phyloP scores from a whole-genome alignment of 1,139 yeast species.

The Sugiyamaella pinicola region DNA sequence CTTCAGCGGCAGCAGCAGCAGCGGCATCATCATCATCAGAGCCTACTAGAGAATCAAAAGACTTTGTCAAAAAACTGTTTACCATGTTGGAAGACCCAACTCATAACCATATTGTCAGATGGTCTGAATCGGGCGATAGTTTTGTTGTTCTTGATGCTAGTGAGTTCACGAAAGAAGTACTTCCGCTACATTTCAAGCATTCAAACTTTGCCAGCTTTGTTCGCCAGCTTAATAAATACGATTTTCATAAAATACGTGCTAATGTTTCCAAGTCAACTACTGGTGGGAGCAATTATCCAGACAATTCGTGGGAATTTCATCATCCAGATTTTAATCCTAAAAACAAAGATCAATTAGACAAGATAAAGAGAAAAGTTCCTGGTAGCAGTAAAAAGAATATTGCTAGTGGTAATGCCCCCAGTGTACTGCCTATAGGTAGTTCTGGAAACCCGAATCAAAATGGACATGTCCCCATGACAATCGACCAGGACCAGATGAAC shows the following conservation, averaged over 20 bases:
- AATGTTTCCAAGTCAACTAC: constrained; percentile 45
- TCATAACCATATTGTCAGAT: constrained; percentile 71
- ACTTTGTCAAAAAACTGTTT: constrained; percentile 47
- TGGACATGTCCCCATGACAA: neutral
- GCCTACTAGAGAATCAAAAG: constrained; percentile 24
- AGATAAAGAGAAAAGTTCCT: constrained; percentile 81
- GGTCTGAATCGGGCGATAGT: constrained; percentile 82
- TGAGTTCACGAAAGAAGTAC: constrained; percentile 79
- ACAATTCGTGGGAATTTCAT: constrained; percentile 84
- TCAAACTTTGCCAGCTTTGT: constrained; percentile 91
- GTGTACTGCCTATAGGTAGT: neutral
- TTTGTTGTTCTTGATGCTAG: constrained; percentile 86
- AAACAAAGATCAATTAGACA: constrained; percentile 70
- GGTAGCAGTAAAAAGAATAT: constrained; percentile 39
- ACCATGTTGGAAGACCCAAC: constrained; percentile 83
- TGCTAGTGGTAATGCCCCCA: neutral
- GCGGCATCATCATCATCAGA: neutral
- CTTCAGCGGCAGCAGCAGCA: neutral
- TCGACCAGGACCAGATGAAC: constrained; percentile 6
- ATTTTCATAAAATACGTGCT: constrained; percentile 87
- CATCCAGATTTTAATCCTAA: constrained; percentile 84
- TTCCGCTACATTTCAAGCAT: constrained; percentile 92
- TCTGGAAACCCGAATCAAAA: neutral
- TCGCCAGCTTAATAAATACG: constrained; percentile 91
- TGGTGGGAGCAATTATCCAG: constrained; percentile 62